Evolutionary conservation across 345 rosid genomes (phyloP).

Genomic region (Aurinia saxatilis): DNA sequence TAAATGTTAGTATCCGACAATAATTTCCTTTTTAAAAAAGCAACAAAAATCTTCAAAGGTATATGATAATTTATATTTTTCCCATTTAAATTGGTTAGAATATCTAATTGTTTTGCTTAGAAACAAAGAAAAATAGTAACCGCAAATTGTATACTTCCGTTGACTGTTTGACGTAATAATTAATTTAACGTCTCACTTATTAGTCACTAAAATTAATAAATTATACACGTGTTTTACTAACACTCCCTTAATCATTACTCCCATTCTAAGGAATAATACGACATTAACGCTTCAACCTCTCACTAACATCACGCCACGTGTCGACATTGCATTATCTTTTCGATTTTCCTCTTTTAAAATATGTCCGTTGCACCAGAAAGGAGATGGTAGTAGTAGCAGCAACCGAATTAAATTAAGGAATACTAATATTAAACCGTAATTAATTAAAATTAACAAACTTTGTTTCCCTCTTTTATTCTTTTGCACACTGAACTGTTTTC

Average conservation of each 20-base stretch:
- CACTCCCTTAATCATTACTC: conserved; percentile 15
- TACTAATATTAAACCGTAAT: neutral
- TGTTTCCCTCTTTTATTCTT: conserved; percentile 11
- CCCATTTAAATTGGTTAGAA: too few relatives aligned
- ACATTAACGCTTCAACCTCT: conserved; percentile 4
- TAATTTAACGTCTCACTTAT: neutral
- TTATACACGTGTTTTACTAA: conserved; percentile 10
- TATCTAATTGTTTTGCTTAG: conserved; percentile 21
- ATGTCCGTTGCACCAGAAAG: conserved; percentile 30
- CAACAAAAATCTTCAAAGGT: too few relatives aligned
- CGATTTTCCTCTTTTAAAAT: neutral
- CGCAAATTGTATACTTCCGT: neutral
- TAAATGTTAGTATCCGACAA: too few relatives aligned
- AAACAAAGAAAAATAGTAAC: conserved; percentile 2
- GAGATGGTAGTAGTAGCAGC: neutral
- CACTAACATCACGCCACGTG: conserved; percentile 13
- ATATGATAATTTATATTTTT: too few relatives aligned
- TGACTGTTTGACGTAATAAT: conserved; percentile 16
- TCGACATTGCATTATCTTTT: conserved; percentile 12
- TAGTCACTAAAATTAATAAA: neutral
- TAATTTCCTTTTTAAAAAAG: too few relatives aligned
- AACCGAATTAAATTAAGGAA: neutral
- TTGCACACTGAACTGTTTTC: conserved; percentile 7
- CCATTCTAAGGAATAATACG: neutral
- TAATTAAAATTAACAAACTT: conserved; percentile 11